phyloP scores from a whole-genome alignment of 1,284 basidiomycete species.

The Heterobasidion occidentale region DNA sequence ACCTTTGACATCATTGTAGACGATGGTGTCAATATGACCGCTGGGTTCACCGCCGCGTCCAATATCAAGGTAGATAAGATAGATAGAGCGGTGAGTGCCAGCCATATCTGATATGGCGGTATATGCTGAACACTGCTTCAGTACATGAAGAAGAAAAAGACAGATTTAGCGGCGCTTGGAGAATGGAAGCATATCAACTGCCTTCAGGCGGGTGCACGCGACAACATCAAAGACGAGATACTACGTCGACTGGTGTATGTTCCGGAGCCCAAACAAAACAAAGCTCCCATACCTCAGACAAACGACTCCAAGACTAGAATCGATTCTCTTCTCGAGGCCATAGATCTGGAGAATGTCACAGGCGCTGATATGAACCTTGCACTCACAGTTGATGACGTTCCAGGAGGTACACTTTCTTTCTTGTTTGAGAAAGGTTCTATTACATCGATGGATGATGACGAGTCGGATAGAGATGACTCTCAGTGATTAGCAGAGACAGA shows the following conservation, averaged over 20 bases:
- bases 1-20: constrained; percentile 16
- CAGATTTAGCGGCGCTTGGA: constrained; percentile 74
- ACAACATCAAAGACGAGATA: constrained; percentile 54
- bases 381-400: constrained; percentile 35
- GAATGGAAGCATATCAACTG: constrained; percentile 88
- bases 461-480: neutral
- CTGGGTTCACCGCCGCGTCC: constrained; percentile 68
- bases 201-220: constrained; percentile 34
- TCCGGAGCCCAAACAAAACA: constrained; percentile 17
- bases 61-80: constrained; percentile 46
- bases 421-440: constrained; percentile 54
- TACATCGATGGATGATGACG: neutral
- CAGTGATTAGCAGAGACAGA: no score
- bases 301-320: constrained; percentile 20
- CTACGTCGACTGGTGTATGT: constrained; percentile 44
- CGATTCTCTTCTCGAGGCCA: constrained; percentile 28
- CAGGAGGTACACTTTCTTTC: constrained; percentile 64
- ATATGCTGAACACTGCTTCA: constrained; percentile 20
- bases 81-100: constrained; percentile 41
- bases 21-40: constrained; percentile 22
- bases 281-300: neutral
- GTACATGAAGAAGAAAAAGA: constrained; percentile 68
- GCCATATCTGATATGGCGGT: constrained; percentile 2
- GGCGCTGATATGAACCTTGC: constrained; percentile 21
- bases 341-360: constrained; percentile 37